These are phyloP conservation scores for Niveomyces coronatus DNA, from an alignment of 2,329 filamentous ascomycete species.

Conservation along the genomic window DNA sequence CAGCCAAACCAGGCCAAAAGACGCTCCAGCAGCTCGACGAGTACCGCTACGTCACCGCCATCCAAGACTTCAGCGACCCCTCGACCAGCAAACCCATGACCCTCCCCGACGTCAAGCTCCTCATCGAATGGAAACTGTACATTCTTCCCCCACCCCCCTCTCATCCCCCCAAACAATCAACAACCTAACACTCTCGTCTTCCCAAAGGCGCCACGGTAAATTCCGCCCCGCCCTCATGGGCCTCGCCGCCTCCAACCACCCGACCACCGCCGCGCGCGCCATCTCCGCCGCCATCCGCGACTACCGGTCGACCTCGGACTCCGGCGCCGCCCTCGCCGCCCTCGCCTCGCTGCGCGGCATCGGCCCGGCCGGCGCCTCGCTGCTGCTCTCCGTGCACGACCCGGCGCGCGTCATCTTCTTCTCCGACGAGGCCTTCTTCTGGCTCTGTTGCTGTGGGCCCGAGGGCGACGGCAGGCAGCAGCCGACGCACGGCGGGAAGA, in stretches of 20 bases:
- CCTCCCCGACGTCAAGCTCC: slow-evolving; percentile 45
- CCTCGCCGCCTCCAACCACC: slow-evolving; percentile 51
- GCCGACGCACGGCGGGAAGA: background rate
- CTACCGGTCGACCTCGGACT: slow-evolving; percentile 25
- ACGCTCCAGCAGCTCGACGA: slow-evolving; percentile 48
- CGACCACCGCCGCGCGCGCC: slow-evolving; percentile 31
- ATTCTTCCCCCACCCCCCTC: slow-evolving; percentile 6
- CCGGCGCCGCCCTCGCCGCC: slow-evolving; percentile 36
- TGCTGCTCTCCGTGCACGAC: slow-evolving; percentile 57
- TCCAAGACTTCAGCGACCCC: slow-evolving; percentile 31
- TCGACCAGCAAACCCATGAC: slow-evolving; percentile 31
- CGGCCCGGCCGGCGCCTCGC: slow-evolving; percentile 68
- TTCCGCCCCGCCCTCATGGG: slow-evolving; percentile 52
- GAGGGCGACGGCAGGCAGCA: slow-evolving; percentile 32
- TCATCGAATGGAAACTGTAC: slow-evolving; percentile 65
- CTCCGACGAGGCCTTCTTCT: slow-evolving; percentile 68
- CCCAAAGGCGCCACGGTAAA: slow-evolving; percentile 45
- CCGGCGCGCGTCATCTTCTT: slow-evolving; percentile 58
- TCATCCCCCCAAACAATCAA: background rate
- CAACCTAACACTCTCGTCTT: slow-evolving; percentile 4
- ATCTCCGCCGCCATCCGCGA: slow-evolving; percentile 41
- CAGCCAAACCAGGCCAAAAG: slow-evolving; percentile 39
- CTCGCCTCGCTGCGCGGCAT: slow-evolving; percentile 60
- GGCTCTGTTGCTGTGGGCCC: slow-evolving; percentile 49
- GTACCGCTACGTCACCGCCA: slow-evolving; percentile 47